Evolutionary conservation across 2,329 filamentous ascomycete species (phyloP).

Genomic region (Aspergillus arachidicola): DNA sequence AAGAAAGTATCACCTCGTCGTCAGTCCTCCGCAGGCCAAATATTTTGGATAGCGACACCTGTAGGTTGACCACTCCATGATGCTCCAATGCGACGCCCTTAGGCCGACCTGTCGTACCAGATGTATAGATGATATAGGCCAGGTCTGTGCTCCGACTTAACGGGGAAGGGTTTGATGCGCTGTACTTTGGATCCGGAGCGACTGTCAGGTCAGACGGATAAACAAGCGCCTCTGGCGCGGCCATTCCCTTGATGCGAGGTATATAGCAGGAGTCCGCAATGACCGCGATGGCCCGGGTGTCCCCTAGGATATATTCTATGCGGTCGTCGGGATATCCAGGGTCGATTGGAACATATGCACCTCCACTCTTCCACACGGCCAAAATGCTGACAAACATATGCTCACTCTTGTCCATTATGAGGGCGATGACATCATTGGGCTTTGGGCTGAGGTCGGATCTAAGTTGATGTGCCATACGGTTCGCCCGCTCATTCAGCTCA

Average conservation of each 20-base stretch:
- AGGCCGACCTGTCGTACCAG: not conserved
- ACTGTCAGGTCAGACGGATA: not conserved
- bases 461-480: not conserved
- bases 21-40: not conserved
- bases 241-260: not conserved
- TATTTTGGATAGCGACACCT: not conserved
- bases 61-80: not conserved
- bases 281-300: not conserved
- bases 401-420: not conserved
- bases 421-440: not conserved
- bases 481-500: not conserved
- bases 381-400: not conserved
- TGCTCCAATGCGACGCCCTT: not conserved
- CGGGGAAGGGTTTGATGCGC: not conserved
- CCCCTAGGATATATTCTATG: not conserved
- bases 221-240: not conserved
- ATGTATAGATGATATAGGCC: not conserved
- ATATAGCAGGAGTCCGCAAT: not conserved
- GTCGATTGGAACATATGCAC: not conserved
- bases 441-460: not conserved
- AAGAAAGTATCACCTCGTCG: not conserved
- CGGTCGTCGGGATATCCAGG: not conserved
- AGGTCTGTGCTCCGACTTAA: not conserved
- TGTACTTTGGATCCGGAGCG: not conserved
- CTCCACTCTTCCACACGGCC: not conserved